Conservation (phyloP, 805 yeast genomes). For the Torulaspora indica region DNA sequence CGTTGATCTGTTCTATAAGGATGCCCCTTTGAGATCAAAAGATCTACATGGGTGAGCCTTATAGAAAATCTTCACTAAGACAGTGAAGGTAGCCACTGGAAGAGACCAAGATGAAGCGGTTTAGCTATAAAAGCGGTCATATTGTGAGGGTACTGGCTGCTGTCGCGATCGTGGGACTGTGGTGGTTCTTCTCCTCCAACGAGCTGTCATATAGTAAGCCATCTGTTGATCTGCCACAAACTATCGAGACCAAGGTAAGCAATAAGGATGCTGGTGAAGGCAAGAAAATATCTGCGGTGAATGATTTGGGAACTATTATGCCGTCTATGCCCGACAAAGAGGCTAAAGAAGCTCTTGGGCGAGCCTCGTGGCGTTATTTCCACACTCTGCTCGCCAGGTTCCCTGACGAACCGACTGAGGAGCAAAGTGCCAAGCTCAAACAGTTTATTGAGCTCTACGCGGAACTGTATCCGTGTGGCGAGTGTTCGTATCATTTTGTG, state of each 20-base stretch:
- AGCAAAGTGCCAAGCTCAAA: conserved; percentile 58
- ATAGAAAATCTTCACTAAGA: conserved; percentile 1
- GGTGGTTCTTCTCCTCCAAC: conserved; percentile 26
- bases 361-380: conserved; percentile 86
- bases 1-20: not conserved
- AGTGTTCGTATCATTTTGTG: conserved; percentile 90
- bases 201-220: conserved; percentile 31
- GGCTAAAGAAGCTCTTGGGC: conserved; percentile 70
- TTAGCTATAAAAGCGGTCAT: conserved; percentile 6
- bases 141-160: conserved; percentile 17
- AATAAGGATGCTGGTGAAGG: not conserved
- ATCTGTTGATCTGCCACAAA: conserved; percentile 7
- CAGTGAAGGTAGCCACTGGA: not conserved
- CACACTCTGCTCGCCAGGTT: conserved; percentile 91
- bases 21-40: conserved; percentile 5
- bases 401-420: conserved; percentile 71
- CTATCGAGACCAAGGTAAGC: not conserved
- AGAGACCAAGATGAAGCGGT: conserved; percentile 8
- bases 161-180: conserved; percentile 19
- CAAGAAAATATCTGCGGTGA: not conserved
- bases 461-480: conserved; percentile 94
- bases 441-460: conserved; percentile 71
- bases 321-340: conserved; percentile 84
- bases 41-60: conserved; percentile 2
- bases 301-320: conserved; percentile 58